Conservation (phyloP, 352 stramenopile genomes). For the Phytophthora multivora region DNA sequence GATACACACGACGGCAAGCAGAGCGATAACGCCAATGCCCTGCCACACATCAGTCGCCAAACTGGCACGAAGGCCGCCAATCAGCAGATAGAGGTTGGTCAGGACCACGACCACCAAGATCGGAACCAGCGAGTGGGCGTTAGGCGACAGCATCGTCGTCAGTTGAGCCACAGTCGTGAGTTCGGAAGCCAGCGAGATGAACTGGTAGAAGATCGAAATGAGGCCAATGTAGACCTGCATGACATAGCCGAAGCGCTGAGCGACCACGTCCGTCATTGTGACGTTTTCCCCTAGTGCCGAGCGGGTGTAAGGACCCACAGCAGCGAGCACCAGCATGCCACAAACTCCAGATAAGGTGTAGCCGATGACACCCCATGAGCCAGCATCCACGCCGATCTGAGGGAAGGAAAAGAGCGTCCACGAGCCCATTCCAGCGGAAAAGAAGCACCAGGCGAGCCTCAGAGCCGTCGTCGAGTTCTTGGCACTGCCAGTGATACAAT, state of each 20-base stretch:
- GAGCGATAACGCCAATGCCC: constrained; percentile 58
- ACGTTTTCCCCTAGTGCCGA: constrained; percentile 66
- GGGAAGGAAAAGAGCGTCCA: constrained; percentile 81
- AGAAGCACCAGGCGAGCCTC: constrained; percentile 77
- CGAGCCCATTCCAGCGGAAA: constrained; percentile 75
- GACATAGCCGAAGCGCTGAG: constrained; percentile 62
- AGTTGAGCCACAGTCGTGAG: constrained; percentile 63
- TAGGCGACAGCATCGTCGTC: constrained; percentile 51
- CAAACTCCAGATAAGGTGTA: constrained; percentile 70
- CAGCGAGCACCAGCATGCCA: constrained; percentile 56
- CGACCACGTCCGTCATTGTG: constrained; percentile 70
- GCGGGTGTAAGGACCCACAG: constrained; percentile 60
- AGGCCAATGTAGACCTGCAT: constrained; percentile 77
- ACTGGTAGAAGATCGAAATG: constrained; percentile 82
- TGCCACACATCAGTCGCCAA: constrained; percentile 80
- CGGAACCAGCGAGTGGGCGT: constrained; percentile 42
- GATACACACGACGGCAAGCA: constrained; percentile 65
- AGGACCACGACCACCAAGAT: constrained; percentile 68
- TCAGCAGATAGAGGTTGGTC: constrained; percentile 75
- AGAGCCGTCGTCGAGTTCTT: constrained; percentile 69
- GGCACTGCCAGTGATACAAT: constrained; percentile 32
- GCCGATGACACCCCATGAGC: constrained; percentile 77
- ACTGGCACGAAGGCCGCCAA: constrained; percentile 74
- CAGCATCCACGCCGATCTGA: constrained; percentile 73
- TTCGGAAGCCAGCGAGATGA: constrained; percentile 79